Conservation (phyloP, 2,329 filamentous ascomycete species). For the Cryphonectria radicalis region DNA sequence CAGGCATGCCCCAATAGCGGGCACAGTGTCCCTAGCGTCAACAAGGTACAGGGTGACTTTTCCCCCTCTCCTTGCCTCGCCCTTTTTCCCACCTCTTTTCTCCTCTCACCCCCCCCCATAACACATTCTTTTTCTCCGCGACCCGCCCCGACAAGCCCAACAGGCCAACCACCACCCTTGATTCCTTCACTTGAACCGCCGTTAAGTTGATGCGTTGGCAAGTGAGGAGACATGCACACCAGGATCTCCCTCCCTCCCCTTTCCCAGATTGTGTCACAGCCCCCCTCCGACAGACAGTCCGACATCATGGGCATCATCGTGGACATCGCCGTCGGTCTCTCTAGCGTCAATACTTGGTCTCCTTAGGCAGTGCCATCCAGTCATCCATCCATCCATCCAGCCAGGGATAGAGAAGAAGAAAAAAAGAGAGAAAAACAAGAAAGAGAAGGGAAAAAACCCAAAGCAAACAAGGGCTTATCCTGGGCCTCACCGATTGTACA, state of each 20-base stretch:
- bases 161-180: conserved; percentile 3
- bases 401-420: not conserved
- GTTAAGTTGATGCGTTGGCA: conserved; percentile 19
- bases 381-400: not conserved
- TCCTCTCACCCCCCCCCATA: not conserved
- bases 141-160: conserved; percentile 1
- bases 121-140: not conserved
- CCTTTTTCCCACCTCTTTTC: not conserved
- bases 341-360: not conserved
- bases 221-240: conserved; percentile 6
- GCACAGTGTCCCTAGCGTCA: not conserved
- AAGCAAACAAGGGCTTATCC: not conserved
- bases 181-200: not conserved
- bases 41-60: not conserved
- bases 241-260: conserved; percentile 10
- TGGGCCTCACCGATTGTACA: not conserved
- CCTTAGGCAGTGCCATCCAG: conserved; percentile 2
- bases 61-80: not conserved
- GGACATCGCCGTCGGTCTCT: conserved; percentile 12
- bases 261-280: not conserved
- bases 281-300: not conserved
- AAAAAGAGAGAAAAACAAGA: not conserved
- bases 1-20: conserved; percentile 1
- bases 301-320: conserved; percentile 15
- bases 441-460: not conserved